Evolutionary conservation across 2,329 filamentous ascomycete genomes (phyloP).

Genomic region (Graphilbum fragrans): DNA sequence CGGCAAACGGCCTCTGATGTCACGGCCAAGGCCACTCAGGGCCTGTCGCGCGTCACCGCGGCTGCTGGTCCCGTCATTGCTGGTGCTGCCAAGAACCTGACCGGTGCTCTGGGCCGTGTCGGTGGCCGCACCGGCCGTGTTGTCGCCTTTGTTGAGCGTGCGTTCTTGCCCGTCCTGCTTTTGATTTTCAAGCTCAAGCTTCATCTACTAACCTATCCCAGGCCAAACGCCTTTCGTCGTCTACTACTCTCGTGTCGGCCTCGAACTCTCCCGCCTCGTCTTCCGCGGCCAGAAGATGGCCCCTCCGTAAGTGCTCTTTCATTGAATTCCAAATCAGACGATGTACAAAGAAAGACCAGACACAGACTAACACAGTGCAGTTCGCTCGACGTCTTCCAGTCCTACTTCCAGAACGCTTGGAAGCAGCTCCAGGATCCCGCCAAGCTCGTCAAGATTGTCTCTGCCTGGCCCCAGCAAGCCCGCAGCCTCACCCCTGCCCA

Average conservation of each 20-base stretch:
- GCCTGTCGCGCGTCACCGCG: slow-evolving; percentile 68
- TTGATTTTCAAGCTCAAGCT: not conserved
- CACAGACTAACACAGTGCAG: slow-evolving; percentile 29
- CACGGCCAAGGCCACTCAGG: slow-evolving; percentile 61
- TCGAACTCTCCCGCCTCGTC: slow-evolving; percentile 81
- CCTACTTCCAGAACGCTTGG: slow-evolving; percentile 67
- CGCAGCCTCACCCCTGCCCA: slow-evolving; percentile 62
- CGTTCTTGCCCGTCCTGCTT: slow-evolving; percentile 24
- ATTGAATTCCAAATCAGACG: too few species aligned
- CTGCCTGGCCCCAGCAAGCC: slow-evolving; percentile 28
- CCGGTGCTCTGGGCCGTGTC: slow-evolving; percentile 58
- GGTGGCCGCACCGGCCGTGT: slow-evolving; percentile 74
- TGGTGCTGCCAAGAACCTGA: slow-evolving; percentile 56
- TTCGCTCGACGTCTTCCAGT: slow-evolving; percentile 69
- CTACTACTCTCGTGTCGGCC: slow-evolving; percentile 83
- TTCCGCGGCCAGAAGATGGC: slow-evolving; percentile 83
- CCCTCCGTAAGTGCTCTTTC: slow-evolving; percentile 92
- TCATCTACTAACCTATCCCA: slow-evolving; percentile 23
- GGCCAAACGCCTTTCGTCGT: slow-evolving; percentile 74
- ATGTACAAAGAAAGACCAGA: not conserved
- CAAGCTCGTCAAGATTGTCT: slow-evolving; percentile 38
- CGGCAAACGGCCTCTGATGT: slow-evolving; percentile 30
- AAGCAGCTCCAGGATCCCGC: slow-evolving; percentile 60
- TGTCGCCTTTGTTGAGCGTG: slow-evolving; percentile 77
- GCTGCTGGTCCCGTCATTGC: slow-evolving; percentile 68